Base-by-base conservation (phyloP, 2,329 filamentous ascomycete species). In the Byssoonygena ceratinophila region DNA sequence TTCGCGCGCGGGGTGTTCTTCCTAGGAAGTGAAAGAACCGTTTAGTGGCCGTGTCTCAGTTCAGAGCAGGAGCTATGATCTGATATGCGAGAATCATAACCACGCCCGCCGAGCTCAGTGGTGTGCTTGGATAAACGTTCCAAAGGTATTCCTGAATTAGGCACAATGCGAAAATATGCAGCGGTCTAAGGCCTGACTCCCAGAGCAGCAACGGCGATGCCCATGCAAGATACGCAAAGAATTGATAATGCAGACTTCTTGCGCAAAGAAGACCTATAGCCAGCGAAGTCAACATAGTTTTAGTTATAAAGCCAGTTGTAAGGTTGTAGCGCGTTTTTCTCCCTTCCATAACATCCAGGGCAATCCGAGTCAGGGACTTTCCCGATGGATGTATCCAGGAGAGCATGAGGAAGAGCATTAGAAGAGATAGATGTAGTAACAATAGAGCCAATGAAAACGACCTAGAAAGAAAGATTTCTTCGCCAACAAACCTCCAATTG, bases 401-500 rank as follows among this genome's bases (percentile, higher is more conserved):
- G 11, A 76, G 80, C 29, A 73, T 64, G 46, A 82, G 71, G 66
- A 94, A 94, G 32, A 78, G 65, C 23, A 74, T 60, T 22, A 96
- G 75, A n/a, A 89, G 73, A 7, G 73, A 66, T 23, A 74, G 72
- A 65, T 96, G 88, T 52, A 80, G 64, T 1, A 68, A 74, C 23
- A 95, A 74, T 47, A 96, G 75, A 12, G 71, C 68, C 16, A 83
- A 60, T 23, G 88, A 80, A 64, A 95, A 94, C 1, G 71, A 66
- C 55, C 73, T 78, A 59, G 81, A 84, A 44, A 94, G 76, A 62
- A 98, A 98, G 0, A 73, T 69, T 5, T 85, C 79, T 68, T 96
- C 89, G 14, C 85, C 83, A n/a, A 96, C 71, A 66, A 97, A 97
- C 51, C 90, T 82, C 92, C 92, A 98, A 69, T 98, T 98, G 59